These are phyloP conservation scores for Lyophyllum semitale DNA, from an alignment of 768 basidiomycete genomes.

Conservation along the genomic window DNA sequence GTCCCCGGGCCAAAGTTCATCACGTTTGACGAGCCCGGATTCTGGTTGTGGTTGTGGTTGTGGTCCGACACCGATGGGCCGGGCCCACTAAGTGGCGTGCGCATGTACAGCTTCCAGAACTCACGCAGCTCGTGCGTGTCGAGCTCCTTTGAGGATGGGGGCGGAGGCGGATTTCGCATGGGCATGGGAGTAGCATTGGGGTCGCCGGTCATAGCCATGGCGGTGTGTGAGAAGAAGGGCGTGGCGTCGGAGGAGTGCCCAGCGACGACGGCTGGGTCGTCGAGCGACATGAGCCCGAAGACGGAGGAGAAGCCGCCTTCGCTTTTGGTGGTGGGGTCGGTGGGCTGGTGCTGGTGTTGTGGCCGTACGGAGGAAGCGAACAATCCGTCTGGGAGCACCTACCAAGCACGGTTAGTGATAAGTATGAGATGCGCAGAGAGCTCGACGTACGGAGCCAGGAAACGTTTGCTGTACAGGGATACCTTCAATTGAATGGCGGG, in stretches of 20 bases:
- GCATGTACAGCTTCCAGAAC: constrained; percentile 76
- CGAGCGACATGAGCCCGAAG: constrained; percentile 79
- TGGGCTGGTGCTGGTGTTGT: not conserved
- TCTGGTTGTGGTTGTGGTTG: too few relatives aligned
- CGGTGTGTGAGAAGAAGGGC: constrained; percentile 56
- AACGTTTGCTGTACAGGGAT: constrained; percentile 10
- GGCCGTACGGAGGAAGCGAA: not conserved
- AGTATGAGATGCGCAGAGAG: not conserved
- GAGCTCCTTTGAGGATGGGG: constrained; percentile 35
- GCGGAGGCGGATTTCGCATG: too few relatives aligned
- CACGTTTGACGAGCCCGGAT: too few relatives aligned
- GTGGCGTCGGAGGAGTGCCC: constrained; percentile 57
- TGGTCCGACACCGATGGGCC: too few relatives aligned
- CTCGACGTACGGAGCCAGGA: not conserved
- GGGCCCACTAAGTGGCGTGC: constrained; percentile 57
- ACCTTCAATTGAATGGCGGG: constrained; percentile 46
- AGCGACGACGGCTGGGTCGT: constrained; percentile 70
- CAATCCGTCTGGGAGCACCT: not conserved
- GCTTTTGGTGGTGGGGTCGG: constrained; percentile 17
- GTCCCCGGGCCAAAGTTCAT: not conserved
- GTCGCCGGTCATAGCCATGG: constrained; percentile 11
- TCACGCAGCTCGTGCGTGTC: constrained; percentile 61
- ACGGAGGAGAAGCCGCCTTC: constrained; percentile 55
- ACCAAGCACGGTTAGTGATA: not conserved
- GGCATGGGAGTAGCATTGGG: constrained; percentile 28